Evolutionary conservation across 495 filamentous ascomycete genomes (phyloP), one percentile per base, ranked within the genome.

Genomic region (Cercophora scortea): DNA sequence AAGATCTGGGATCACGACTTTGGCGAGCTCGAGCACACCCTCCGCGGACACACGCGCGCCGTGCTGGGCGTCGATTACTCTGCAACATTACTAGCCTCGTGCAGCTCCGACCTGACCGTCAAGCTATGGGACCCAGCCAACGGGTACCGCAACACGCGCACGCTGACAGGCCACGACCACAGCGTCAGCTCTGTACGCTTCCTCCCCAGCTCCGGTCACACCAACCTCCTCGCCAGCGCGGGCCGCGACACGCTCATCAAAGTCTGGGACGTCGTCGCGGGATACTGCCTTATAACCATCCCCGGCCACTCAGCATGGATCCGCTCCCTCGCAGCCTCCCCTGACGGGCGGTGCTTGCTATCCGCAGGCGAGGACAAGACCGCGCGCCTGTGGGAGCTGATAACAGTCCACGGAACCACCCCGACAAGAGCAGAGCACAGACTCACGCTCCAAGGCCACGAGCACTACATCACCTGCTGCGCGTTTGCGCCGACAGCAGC

Each of bases 1-100:
- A 98, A 98, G 65, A 90, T 98, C 47, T 98, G 93, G 93, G 93
- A 96, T 61, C 96, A 89, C 88, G 93, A 98, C 58, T 72, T 95
- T n/a, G 93, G 93, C 17, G 92, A 96, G 65, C 77, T 96, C 9
- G 92, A 96, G 62, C 70, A 85, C 19, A 97, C 93, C 0, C 77
- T 96, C 41, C 96, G 96, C 61, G 91, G 91, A 2, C 93, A 98
- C 64, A 95, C 89, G 3, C 93, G 88, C 62, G 81, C 87, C 6
- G 90, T 97, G 3, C 63, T 93, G 13, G 90, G 93, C 62, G 81
- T 96, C 45, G 93, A 96, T 59, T 97, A n/a, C n/a, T 86, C 69
- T 90, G 93, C n/a, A 92, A 90, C 86, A 13, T 78, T 98, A 35
- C 80, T 98, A 42, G 93, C 91, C 12, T 93, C 88, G 5, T 96